Evolutionary conservation across 1,139 yeast species (phyloP), one percentile per base, ranked within the genome.

Genomic region (Sugiyamaella pinicola): DNA sequence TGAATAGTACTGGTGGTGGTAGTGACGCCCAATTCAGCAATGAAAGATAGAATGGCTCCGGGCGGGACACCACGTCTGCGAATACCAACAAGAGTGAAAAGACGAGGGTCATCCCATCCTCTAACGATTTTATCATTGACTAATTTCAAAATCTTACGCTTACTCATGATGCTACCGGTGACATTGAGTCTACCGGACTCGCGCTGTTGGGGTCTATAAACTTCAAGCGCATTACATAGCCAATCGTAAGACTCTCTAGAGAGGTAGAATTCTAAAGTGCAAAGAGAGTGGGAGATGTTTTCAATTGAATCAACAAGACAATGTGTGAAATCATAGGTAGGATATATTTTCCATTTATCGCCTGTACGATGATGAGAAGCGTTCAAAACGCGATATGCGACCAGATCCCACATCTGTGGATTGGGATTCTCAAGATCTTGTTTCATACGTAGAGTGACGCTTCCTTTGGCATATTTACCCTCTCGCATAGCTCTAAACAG

Each of bases 381-480:
- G 64, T 91, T 79, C 64, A 95, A 77, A 6, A 95, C 96, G 71
- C 99, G 83, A 74, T 95, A 95, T n/a, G 99, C 99, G 56, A 93
- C 95, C 62, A 93, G 80, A 72, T 95, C 99, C 99, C 99, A 95
- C 99, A 95, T 95, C 74, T 93, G 99, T 18, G 99, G 99, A 61
- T 89, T 87, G 60, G 96, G 96, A 35, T 95, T 87, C n/a, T 72
- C 70, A 59, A 93, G 75, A 69, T 93, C 96, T 77, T 89, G 97
- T 71, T 93, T 93, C 99, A 95, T 93, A 74, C 99, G 84, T 67
- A 95, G 78, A 4, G 91, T 89, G 29, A 96, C 98, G 69, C 88
- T 89, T 60, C 98, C 98, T 41, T 90, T 90, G 61, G 80, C 78
- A 73, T 87, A 95, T 60, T 78, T 76, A 43, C 99, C 99, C 65